phyloP scores from a whole-genome alignment of 768 basidiomycete genomes.

The Suillus alpinus region DNA sequence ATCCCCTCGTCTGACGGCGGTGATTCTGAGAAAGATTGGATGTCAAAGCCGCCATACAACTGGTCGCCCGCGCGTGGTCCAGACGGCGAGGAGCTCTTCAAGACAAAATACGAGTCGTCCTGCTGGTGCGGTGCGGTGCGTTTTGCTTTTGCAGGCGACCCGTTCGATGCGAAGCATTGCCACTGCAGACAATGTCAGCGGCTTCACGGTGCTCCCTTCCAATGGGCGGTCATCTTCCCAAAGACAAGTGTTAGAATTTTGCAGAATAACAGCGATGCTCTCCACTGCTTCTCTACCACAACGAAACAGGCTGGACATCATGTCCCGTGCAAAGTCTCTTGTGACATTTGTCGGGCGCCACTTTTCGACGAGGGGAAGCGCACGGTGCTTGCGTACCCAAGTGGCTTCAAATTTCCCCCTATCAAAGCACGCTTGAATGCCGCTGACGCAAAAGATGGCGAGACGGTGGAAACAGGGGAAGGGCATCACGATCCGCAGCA shows the following conservation, averaged over 20 bases:
- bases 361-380: conserved; percentile 33
- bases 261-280: conserved; percentile 23
- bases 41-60: conserved; percentile 29
- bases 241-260: conserved; percentile 32
- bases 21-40: conserved; percentile 22
- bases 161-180: conserved; percentile 32
- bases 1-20: conserved; percentile 17
- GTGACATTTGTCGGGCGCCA: conserved; percentile 28
- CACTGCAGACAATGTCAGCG: conserved; percentile 31
- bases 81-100: conserved; percentile 6
- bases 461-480: background rate
- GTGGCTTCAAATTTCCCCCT: conserved; percentile 24
- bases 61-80: conserved; percentile 22
- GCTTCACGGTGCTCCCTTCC: conserved; percentile 31
- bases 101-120: conserved; percentile 12
- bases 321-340: conserved; percentile 34
- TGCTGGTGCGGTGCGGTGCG: conserved; percentile 32
- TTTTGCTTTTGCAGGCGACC: conserved; percentile 32
- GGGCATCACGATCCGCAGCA: background rate
- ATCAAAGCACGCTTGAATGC: background rate
- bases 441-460: background rate
- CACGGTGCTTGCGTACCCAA: conserved; percentile 30
- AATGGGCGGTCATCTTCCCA: conserved; percentile 35
- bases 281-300: conserved; percentile 32
- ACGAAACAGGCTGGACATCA: conserved; percentile 14